These are phyloP conservation scores for Arbutus unedo DNA, from an alignment of 148 eudicot species.

Conservation along the genomic window DNA sequence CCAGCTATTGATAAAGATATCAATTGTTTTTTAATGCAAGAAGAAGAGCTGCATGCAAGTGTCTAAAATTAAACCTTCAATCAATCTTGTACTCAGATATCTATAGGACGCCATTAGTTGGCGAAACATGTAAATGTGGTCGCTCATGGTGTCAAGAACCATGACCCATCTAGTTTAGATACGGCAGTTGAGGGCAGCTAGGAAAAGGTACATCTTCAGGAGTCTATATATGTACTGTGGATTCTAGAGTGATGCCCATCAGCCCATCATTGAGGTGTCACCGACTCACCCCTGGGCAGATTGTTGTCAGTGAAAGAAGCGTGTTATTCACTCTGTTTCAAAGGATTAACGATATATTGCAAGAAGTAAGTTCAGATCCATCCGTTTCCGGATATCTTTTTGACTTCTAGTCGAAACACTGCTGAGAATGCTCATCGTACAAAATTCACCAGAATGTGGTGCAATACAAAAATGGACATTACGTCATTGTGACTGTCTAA, in stretches of 20 bases:
- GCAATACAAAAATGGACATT: background rate
- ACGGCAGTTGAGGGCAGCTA: background rate
- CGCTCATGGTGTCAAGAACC: background rate
- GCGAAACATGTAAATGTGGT: background rate
- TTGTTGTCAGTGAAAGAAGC: background rate
- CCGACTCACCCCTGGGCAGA: background rate
- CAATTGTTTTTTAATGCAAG: background rate
- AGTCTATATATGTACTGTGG: background rate
- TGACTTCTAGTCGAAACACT: background rate
- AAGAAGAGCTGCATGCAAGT: background rate
- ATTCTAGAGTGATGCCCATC: background rate
- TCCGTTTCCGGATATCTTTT: background rate
- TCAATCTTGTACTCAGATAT: background rate
- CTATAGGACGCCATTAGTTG: background rate
- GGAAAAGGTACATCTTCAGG: background rate
- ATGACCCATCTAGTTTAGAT: background rate
- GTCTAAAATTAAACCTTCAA: background rate
- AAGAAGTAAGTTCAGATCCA: background rate
- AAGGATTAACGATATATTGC: background rate
- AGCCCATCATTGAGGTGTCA: background rate
- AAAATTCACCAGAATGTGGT: background rate
- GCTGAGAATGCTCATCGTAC: background rate
- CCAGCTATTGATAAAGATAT: background rate
- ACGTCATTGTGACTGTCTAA: background rate
- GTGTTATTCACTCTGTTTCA: background rate